Evolutionary conservation across 78 protist genomes (phyloP).

Genomic region (Monocercomonoides exilis): DNA sequence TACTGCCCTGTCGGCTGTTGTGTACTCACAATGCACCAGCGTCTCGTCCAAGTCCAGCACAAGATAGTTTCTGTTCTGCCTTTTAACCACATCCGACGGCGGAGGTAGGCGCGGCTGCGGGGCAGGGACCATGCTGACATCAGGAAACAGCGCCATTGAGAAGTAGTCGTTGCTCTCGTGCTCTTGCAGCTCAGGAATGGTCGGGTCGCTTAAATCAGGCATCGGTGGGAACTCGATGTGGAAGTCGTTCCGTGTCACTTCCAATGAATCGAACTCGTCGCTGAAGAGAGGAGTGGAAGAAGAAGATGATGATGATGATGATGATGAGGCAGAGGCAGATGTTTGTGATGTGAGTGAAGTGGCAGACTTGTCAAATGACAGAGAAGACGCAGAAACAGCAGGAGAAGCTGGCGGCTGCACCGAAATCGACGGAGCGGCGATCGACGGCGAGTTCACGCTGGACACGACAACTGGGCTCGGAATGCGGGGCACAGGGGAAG

Average conservation of each 20-base stretch:
- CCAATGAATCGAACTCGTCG: too few species aligned
- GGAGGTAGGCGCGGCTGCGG: neutral
- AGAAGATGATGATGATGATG: too few species aligned
- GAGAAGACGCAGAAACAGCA: too few species aligned
- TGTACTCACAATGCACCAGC: neutral
- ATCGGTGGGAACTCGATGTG: neutral
- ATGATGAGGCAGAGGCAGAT: too few species aligned
- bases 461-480: too few species aligned
- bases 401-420: too few species aligned
- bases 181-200: neutral
- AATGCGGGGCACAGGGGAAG: too few species aligned
- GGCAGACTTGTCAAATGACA: too few species aligned
- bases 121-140: neutral
- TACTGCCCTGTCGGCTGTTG: neutral
- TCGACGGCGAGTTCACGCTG: too few species aligned
- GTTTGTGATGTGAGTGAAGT: too few species aligned
- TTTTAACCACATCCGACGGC: neutral
- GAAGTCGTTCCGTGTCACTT: neutral
- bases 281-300: too few species aligned
- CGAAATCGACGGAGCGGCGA: too few species aligned
- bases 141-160: neutral
- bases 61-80: neutral
- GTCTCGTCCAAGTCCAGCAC: slow-evolving; percentile 24
- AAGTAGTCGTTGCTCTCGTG: neutral
- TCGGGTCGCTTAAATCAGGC: neutral